Evolutionary conservation across 2,329 filamentous ascomycete species (phyloP).

Genomic region (Lecanicillium sp.): DNA sequence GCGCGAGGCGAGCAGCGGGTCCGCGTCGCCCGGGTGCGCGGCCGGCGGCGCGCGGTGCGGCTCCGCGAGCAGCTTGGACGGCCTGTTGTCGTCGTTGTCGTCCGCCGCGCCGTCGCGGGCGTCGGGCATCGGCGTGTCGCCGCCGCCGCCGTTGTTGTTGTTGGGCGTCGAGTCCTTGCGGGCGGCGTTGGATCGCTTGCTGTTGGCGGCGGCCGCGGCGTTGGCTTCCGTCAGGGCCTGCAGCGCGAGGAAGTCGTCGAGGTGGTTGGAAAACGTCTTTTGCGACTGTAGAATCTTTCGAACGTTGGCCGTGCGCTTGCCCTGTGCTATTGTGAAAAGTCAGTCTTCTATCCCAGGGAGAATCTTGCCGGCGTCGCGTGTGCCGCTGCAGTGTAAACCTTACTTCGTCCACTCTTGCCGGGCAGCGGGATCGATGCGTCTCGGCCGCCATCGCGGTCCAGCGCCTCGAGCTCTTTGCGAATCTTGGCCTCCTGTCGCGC

Average conservation of each 20-base stretch:
- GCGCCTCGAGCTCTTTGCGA: conserved; percentile 71
- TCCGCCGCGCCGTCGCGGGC: background rate
- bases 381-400: conserved; percentile 16
- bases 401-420: conserved; percentile 42
- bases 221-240: conserved; percentile 39
- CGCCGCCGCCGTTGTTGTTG: conserved; percentile 21
- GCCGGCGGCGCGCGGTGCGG: conserved; percentile 28
- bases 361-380: conserved; percentile 10
- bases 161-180: conserved; percentile 15
- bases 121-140: conserved; percentile 25
- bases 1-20: conserved; percentile 52
- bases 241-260: conserved; percentile 71
- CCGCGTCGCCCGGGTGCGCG: conserved; percentile 43
- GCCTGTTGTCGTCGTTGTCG: conserved; percentile 2
- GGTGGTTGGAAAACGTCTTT: conserved; percentile 77
- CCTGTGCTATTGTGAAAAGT: conserved; percentile 28
- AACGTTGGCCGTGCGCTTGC: conserved; percentile 62
- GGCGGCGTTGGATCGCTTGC: conserved; percentile 21
- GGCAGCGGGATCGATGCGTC: conserved; percentile 68
- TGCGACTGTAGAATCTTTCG: conserved; percentile 73
- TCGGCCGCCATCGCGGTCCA: conserved; percentile 73
- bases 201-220: conserved; percentile 25
- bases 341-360: background rate
- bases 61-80: conserved; percentile 29
- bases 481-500: conserved; percentile 80